Conservation (phyloP, 208 protist species). For the Plasmodiophora brassicae region DNA sequence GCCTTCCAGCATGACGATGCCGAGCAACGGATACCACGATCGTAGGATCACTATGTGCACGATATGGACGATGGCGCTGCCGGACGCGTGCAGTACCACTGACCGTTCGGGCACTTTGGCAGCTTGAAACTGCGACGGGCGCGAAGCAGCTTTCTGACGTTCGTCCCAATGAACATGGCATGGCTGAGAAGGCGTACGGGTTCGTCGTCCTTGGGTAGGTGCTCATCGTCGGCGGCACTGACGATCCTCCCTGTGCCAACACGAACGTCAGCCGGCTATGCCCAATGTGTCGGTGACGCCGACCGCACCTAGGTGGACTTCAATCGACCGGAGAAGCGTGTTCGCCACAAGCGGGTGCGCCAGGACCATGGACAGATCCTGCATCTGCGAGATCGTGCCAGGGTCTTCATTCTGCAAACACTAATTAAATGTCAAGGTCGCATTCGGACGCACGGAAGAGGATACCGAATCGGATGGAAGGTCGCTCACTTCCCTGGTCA, state of each 20-base stretch:
- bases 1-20: background rate
- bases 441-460: background rate
- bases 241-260: background rate
- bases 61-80: background rate
- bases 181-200: background rate
- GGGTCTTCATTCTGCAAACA: background rate
- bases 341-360: conserved; percentile 2
- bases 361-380: conserved; percentile 8
- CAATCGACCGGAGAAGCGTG: background rate
- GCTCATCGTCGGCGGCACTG: background rate
- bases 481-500: background rate
- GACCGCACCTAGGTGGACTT: background rate
- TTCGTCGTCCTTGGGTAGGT: conserved; percentile 5
- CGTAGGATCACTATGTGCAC: background rate
- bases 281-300: background rate
- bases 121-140: background rate
- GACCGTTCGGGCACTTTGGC: background rate
- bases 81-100: background rate
- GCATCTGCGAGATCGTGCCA: background rate
- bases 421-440: background rate
- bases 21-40: background rate
- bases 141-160: background rate
- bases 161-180: background rate
- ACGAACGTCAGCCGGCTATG: background rate
- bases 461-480: background rate